phyloP scores from a whole-genome alignment of 768 basidiomycete species.

The Mycena latifolia region DNA sequence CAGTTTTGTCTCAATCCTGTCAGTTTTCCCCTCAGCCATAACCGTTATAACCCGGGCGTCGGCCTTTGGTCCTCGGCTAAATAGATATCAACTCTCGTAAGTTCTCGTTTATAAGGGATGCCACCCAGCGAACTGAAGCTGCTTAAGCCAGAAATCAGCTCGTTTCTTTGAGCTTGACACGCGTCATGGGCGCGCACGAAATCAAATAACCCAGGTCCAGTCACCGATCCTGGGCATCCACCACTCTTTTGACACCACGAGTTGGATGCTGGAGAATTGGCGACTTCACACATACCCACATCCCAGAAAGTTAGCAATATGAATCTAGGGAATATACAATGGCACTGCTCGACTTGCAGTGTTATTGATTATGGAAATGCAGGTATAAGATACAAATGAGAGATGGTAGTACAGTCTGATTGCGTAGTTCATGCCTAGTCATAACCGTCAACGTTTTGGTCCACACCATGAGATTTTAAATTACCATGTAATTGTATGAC shows the following conservation, averaged over 20 bases:
- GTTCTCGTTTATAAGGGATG: not conserved
- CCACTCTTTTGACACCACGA: slow-evolving; percentile 1
- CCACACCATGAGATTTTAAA: not conserved
- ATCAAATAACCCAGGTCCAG: slow-evolving; percentile 33
- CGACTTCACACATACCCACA: not conserved
- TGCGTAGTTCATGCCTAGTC: slow-evolving; percentile 19
- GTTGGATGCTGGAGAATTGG: not conserved
- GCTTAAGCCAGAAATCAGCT: slow-evolving; percentile 9
- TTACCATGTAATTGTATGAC: slow-evolving; percentile 85
- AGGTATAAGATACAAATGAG: slow-evolving; percentile 25
- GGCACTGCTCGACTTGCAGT: slow-evolving; percentile 11
- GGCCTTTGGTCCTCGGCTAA: not conserved
- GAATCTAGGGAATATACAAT: slow-evolving; percentile 1
- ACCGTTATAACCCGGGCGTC: slow-evolving; percentile 10
- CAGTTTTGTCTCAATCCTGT: not conserved
- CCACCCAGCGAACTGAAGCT: no score
- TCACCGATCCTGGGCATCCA: not conserved
- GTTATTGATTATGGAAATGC: slow-evolving; percentile 14
- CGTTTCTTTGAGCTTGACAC: slow-evolving; percentile 13
- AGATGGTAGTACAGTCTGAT: slow-evolving; percentile 20
- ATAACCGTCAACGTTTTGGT: not conserved
- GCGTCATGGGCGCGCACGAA: slow-evolving; percentile 19
- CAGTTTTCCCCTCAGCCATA: slow-evolving; percentile 6
- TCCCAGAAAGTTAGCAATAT: not conserved
- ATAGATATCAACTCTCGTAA: slow-evolving; percentile 10